Evolutionary conservation across 2,329 filamentous ascomycete genomes (phyloP), one percentile per base, ranked within the genome.

Genomic region (Colletotrichum incanum): DNA sequence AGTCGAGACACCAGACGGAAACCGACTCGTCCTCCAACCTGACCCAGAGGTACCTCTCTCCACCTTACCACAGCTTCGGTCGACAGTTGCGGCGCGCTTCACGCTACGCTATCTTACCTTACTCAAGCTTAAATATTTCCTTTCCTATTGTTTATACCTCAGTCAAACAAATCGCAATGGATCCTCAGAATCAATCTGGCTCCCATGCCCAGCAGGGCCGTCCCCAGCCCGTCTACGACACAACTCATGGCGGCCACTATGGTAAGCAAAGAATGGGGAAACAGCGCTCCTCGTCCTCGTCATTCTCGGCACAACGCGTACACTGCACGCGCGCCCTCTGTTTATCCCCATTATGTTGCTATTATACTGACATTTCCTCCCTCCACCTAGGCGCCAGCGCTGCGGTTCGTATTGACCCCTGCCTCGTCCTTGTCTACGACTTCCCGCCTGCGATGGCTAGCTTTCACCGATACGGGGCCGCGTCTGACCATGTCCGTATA

Each of bases 221-320:
- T 76, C 86, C 88, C 75, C 87, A 89, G 78, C 90, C 90, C 20
- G 87, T 89, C n/a, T 95, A 95, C 81, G 93, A 95, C 82, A 90
- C 90, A 62, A 88, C 85, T 76, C 91, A 93, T 79, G 93, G 92
- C 73, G 93, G 93, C 65, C 93, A 95, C 82, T 95, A 94, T 85
- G 93, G 93, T 94, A 84, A 83, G 88, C 18, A 45, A 43, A 26
- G 7, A 47, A 56, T 18, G 14, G 41, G 28, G n/a, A 41, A 52
- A 39, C 45, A 50, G 9, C 6, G 9, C 34, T 50, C 31, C 34
- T 74, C 74, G 71, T 16, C 50, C 65, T 54, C 50, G 26, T 18
- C 16, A 37, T 50, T 16, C 23, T 47, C 23, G n/a, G 28, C 31
- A 37, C 7, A 26, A 41, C 31, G 47, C 31, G 65, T 60, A 18